Evolutionary conservation across 176 grass and related monocot genomes (phyloP).

Genomic region (Carex cristatella): DNA sequence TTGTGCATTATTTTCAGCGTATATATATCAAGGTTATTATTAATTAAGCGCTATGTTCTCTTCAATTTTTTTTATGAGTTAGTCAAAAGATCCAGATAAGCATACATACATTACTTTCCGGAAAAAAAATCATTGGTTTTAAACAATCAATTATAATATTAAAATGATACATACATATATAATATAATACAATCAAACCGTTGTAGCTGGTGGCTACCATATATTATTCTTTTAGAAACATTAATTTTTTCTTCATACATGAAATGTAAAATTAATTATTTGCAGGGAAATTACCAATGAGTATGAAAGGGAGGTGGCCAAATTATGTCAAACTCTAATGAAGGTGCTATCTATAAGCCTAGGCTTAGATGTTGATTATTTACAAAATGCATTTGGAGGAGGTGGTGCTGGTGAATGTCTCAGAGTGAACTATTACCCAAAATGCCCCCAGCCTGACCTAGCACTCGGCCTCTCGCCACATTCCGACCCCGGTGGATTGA

Average conservation of each 20-base stretch:
- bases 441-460: constrained; percentile 89
- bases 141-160: not conserved
- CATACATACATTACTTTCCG: too few species aligned
- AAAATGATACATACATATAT: not conserved
- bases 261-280: not conserved
- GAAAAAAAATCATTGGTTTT: not conserved
- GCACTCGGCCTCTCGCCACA: constrained; percentile 85
- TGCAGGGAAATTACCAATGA: constrained; percentile 45
- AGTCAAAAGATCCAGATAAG: too few species aligned
- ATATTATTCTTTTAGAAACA: not conserved
- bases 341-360: constrained; percentile 55
- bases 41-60: too few species aligned
- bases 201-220: not conserved
- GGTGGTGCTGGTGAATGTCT: constrained; percentile 39
- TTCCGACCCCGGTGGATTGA: constrained; percentile 69
- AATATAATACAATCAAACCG: not conserved
- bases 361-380: constrained; percentile 48
- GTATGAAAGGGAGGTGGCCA: constrained; percentile 51
- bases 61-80: not conserved
- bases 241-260: not conserved
- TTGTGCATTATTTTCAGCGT: not conserved
- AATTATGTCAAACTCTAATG: constrained; percentile 54
- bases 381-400: constrained; percentile 55
- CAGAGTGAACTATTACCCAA: constrained; percentile 87
- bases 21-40: not conserved